Evolutionary conservation across 345 rosid genomes (phyloP).

Genomic region (Salix koriyanagi): DNA sequence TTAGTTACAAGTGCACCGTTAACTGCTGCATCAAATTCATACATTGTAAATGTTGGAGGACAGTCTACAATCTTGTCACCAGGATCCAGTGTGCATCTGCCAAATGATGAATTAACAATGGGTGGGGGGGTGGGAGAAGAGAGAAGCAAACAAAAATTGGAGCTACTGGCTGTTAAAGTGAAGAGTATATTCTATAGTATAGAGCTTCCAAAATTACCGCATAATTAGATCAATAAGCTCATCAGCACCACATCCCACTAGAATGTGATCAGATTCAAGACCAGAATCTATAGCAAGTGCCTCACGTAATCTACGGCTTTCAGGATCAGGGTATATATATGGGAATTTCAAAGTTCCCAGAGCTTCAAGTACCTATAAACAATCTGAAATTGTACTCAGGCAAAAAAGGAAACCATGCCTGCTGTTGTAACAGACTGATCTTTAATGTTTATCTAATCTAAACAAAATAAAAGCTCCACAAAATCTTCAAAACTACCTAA

Average conservation of each 20-base stretch:
- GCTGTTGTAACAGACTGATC: not conserved
- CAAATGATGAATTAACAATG: slow-evolving; percentile 5
- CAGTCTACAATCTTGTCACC: slow-evolving; percentile 95
- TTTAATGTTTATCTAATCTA: not conserved
- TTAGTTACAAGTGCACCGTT: slow-evolving; percentile 75
- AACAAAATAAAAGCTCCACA: not conserved
- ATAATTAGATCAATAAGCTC: slow-evolving; percentile 94
- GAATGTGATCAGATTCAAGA: slow-evolving; percentile 79
- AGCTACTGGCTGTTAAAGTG: not conserved
- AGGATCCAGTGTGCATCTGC: slow-evolving; percentile 88
- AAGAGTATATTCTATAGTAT: not conserved
- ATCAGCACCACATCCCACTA: slow-evolving; percentile 95
- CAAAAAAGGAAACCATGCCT: slow-evolving; percentile 1
- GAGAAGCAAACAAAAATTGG: not conserved
- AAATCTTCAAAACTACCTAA: not conserved
- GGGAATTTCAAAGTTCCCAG: slow-evolving; percentile 83
- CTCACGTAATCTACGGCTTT: slow-evolving; percentile 70
- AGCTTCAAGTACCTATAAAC: slow-evolving; percentile 81
- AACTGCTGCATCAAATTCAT: slow-evolving; percentile 95
- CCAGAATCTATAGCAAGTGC: slow-evolving; percentile 87
- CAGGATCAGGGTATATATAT: slow-evolving; percentile 85
- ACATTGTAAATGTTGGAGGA: slow-evolving; percentile 98
- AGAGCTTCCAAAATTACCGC: slow-evolving; percentile 48
- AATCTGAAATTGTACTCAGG: slow-evolving; percentile 36
- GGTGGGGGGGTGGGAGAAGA: not conserved